Evolutionary conservation across 1,139 yeast genomes (phyloP), one percentile per base, ranked within the genome.

Genomic region (Zhuliangozyma parablackwelliae): DNA sequence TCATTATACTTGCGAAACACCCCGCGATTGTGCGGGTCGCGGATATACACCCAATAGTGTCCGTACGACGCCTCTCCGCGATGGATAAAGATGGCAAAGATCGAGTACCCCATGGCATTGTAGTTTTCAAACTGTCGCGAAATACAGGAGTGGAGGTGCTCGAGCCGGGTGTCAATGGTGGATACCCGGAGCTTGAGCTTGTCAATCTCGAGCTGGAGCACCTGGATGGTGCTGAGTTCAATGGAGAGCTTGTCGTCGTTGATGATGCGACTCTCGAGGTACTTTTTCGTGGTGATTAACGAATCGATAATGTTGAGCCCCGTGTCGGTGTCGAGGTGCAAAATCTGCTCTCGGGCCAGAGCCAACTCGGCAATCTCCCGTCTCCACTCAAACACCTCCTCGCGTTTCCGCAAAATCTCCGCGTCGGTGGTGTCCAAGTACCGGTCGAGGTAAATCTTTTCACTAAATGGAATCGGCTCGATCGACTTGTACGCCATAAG

Each of bases 21-120:
- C 32, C 76, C 75, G 12, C 72, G 68, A 41, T 72, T 68, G 44
- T 72, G 72, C 10, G 82, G 78, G 57, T 92, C 97, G 45, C 77
- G 78, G 43, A 92, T 90, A 56, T 90, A 92, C 11, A 90, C 78
- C 97, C 97, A 92, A 57, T 92, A 92, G 59, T 92, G 98, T 3
- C 98, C 98, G 54, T 86, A 90, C 39, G 89, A 81, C 1, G 96
- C 98, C 51, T 89, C 95, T 7, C 98, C 98, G 38, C 97, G 70
- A 59, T 92, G 98, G 33, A 94, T 88, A 53, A 92, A 92, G 7
- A 92, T 82, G 0, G 97, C 95, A 65, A 90, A 92, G 10, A 92
- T 72, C 1, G 86, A 72, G 57, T 92, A 92, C 0, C 92, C 95
- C 24, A 82, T 73, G 38, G 72, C 63, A 35, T 70, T 75, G 61